Evolutionary conservation across 2,329 filamentous ascomycete genomes (phyloP).

Genomic region (Phaeoacremonium minimum): DNA sequence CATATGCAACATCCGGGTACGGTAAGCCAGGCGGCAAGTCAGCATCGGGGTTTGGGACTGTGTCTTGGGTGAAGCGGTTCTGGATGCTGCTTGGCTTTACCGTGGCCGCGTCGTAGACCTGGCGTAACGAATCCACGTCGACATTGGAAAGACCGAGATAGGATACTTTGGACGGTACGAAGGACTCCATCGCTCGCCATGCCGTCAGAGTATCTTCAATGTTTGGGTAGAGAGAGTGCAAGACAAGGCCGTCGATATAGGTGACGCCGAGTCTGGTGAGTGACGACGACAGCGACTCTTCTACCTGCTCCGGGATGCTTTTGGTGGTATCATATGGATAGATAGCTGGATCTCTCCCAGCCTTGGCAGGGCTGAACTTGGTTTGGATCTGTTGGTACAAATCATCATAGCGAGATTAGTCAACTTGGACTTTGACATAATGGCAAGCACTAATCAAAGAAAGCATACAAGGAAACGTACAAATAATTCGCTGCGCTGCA

Average conservation of each 20-base stretch:
- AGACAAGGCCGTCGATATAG: not conserved
- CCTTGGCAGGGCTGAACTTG: constrained; percentile 2
- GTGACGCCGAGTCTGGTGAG: not conserved
- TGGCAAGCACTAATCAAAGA: too few species aligned
- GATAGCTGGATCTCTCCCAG: not conserved
- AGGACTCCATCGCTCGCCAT: not conserved
- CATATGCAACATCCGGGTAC: not conserved
- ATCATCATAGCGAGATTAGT: not conserved
- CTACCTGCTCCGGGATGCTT: constrained; percentile 1
- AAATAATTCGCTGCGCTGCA: too few species aligned
- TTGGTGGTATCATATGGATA: constrained; percentile 1
- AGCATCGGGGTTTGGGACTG: not conserved
- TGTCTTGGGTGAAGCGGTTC: not conserved
- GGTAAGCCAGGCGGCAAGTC: not conserved
- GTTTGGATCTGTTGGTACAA: constrained; percentile 3
- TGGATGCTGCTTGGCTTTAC: not conserved
- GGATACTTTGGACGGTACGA: not conserved
- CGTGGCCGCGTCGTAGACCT: not conserved
- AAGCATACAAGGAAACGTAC: not conserved
- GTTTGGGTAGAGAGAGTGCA: not conserved
- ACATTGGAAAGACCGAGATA: not conserved
- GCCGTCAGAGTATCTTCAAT: not conserved
- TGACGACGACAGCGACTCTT: not conserved
- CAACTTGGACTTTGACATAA: not conserved
- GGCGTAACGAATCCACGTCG: not conserved